These are phyloP conservation scores for Aspergillus phoenicis DNA, from an alignment of 2,329 filamentous ascomycete genomes.

Conservation along the genomic window DNA sequence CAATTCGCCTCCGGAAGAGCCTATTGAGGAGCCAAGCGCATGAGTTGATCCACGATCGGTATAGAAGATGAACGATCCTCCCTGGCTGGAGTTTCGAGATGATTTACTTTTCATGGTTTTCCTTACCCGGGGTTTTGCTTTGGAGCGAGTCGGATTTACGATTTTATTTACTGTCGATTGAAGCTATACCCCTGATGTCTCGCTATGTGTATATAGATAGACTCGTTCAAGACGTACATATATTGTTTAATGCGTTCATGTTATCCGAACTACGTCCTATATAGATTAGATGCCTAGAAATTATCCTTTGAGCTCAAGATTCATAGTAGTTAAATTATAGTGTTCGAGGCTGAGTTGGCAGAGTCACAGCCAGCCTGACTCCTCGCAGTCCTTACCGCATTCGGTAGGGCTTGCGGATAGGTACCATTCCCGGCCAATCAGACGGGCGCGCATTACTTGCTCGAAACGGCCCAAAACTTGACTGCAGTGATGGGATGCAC, in stretches of 20 bases:
- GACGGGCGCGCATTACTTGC: background rate
- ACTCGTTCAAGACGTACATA: constrained; percentile 9
- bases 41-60: background rate
- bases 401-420: background rate
- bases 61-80: constrained; percentile 10
- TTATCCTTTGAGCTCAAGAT: background rate
- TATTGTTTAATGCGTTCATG: constrained; percentile 1
- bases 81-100: constrained; percentile 20
- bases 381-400: constrained; percentile 9
- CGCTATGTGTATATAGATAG: constrained; percentile 19
- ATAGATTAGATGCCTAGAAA: no score
- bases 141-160: background rate
- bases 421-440: background rate
- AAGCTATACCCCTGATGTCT: constrained; percentile 16
- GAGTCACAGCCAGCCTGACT: no score
- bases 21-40: constrained; percentile 2
- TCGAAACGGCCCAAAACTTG: no score
- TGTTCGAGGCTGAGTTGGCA: background rate
- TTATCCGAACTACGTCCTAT: background rate
- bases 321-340: background rate
- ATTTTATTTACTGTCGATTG: constrained; percentile 1
- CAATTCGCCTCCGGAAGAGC: constrained; percentile 62
- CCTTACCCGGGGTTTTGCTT: background rate
- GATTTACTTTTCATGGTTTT: constrained; percentile 4
- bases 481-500: no score